phyloP scores from a whole-genome alignment of 1,284 basidiomycete species.

The Flammula alnicola region DNA sequence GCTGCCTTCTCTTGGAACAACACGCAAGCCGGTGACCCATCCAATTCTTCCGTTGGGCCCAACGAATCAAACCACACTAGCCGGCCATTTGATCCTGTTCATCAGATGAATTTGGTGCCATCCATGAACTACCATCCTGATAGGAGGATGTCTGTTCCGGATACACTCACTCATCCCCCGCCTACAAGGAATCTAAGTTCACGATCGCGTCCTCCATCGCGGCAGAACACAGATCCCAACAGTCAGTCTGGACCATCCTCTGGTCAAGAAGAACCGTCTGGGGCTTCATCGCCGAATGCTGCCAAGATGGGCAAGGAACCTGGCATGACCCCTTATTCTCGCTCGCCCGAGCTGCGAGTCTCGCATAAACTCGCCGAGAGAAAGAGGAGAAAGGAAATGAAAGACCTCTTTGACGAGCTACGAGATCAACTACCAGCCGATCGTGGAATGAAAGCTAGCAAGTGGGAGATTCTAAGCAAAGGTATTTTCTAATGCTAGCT shows the following conservation, averaged over 20 bases:
- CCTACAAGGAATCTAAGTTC: slow-evolving; percentile 62
- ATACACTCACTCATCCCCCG: slow-evolving; percentile 50
- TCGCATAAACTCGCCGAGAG: slow-evolving; percentile 95
- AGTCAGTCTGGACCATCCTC: slow-evolving; percentile 38
- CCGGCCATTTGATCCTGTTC: slow-evolving; percentile 47
- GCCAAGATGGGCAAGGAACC: slow-evolving; percentile 46
- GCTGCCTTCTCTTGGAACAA: slow-evolving; percentile 72
- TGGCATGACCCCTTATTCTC: slow-evolving; percentile 83
- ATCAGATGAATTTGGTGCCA: slow-evolving; percentile 52
- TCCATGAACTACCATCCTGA: slow-evolving; percentile 62
- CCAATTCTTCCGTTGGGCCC: slow-evolving; percentile 30
- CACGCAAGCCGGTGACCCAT: slow-evolving; percentile 51
- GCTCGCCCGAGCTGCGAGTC: slow-evolving; percentile 90
- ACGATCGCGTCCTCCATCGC: slow-evolving; percentile 74
- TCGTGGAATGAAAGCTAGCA: slow-evolving; percentile 92
- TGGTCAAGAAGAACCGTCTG: slow-evolving; percentile 33
- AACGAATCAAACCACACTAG: slow-evolving; percentile 43
- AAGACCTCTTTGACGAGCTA: slow-evolving; percentile 93
- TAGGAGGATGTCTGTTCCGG: slow-evolving; percentile 76
- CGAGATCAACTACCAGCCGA: slow-evolving; percentile 90
- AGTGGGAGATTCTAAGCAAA: slow-evolving; percentile 97
- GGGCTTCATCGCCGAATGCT: slow-evolving; percentile 37
- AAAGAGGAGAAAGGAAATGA: slow-evolving; percentile 96
- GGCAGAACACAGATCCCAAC: slow-evolving; percentile 47
- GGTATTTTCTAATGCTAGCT: too few relatives aligned